Evolutionary conservation across 164 flowering plant species (phyloP), one percentile per base, ranked within the genome.

Genomic region (Tetrastigma voinierianum): DNA sequence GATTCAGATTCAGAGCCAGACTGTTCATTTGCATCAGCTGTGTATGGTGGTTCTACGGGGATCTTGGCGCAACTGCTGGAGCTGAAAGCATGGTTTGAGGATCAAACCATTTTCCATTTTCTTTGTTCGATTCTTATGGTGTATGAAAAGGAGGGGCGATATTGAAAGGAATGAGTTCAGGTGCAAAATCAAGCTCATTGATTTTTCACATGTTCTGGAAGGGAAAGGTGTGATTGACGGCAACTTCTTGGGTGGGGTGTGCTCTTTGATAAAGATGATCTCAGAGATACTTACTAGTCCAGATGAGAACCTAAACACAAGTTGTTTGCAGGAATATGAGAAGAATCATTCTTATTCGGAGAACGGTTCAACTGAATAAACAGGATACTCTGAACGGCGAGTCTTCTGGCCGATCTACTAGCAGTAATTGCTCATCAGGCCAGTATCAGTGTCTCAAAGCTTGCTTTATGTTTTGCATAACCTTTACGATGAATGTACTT

Each of bases 11-110:
- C 57, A 5, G 72, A 78, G 10, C 91, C 84, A 1, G 95, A 94
- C 71, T 85, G 87, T 77, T 64, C 64, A 48, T 76, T 83, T 70
- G 93, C 90, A 59, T 69, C 87, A 8, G 11, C 59, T 23, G 83
- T 90, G 16, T 93, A 82, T 71, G 95, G 93, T 60, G 91, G 93
- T 47, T 77, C 90, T 1, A 52, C 62, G 32, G 96, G 97, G 53
- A 85, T 93, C 66, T 70, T 91, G 82, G 81, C 87, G 3, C 97
- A 94, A 52, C 53, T 91, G 61, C 58, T 84, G 77, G 90, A 87
- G 72, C 83, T 95, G 61, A 95, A 91, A 73, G 76, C 80, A 10
- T 95, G 98, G 98, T 91, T 94, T 67, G 96, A 94, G 82, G 88
- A 82, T 67, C 97, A 91, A 70, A 90, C 91, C 1, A 64, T 75